Conservation (phyloP, 2,329 filamentous ascomycete genomes). For the Akanthomyces muscarius region DNA sequence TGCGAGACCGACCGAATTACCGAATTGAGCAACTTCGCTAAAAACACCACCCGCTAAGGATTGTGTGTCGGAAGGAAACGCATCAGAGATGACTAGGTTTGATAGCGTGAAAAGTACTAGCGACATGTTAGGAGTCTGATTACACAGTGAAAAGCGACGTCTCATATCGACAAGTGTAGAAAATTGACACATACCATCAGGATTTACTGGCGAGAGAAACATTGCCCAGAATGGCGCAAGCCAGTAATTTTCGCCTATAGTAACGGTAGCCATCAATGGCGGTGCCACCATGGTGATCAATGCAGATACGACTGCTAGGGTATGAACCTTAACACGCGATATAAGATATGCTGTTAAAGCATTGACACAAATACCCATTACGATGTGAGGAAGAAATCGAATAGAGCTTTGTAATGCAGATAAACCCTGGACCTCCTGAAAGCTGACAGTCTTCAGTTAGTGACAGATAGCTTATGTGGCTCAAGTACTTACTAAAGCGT, state of each 20-base stretch:
- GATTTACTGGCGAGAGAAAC: constrained; percentile 41
- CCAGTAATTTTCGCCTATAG: constrained; percentile 49
- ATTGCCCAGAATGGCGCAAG: constrained; percentile 40
- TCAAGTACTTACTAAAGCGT: constrained; percentile 41
- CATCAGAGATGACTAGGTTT: constrained; percentile 50
- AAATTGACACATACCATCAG: constrained; percentile 31
- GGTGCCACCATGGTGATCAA: constrained; percentile 44
- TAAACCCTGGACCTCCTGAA: constrained; percentile 44
- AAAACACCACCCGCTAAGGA: constrained; percentile 58
- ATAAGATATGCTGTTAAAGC: constrained; percentile 41
- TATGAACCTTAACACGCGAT: constrained; percentile 34
- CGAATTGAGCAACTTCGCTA: constrained; percentile 55
- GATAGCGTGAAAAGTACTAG: constrained; percentile 52
- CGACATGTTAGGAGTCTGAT: not conserved
- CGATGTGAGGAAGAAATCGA: constrained; percentile 44
- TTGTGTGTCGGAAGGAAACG: constrained; percentile 51
- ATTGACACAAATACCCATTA: constrained; percentile 41
- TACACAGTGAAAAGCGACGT: not conserved
- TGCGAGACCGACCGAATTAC: constrained; percentile 49
- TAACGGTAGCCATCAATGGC: constrained; percentile 51
- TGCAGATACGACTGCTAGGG: constrained; percentile 36
- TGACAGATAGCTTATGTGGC: no score
- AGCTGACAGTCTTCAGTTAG: constrained; percentile 27
- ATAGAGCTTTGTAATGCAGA: constrained; percentile 44
- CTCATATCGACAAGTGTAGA: no score